Base-by-base conservation (phyloP, 2,329 filamentous ascomycete species). In the Penicillium freii region DNA sequence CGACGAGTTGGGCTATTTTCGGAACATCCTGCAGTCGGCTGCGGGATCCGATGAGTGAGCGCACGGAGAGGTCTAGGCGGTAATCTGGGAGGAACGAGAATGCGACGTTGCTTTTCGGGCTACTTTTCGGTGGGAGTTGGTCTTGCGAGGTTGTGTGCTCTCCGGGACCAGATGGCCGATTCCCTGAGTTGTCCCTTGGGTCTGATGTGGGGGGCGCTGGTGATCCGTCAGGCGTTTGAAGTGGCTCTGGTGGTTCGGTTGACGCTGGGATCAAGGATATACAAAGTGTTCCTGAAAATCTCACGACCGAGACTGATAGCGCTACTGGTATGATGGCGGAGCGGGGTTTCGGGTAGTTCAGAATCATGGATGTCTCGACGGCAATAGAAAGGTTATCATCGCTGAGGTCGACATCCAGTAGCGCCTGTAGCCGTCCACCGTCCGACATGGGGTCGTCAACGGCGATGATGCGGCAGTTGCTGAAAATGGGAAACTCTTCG, bases 401-500 rank as follows among this genome's bases (percentile, higher is more conserved):
- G 75, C 90, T 94, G 57, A 99, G 78, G 73, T 99, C 94, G 36
- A 99, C 92, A 74, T 99, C 94, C 90, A 99, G 96, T 58, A 92
- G 82, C 0, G 94, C 94, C 74, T 99, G 94, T 21, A 99, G 80
- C 39, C 92, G 83, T 0, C 88, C 88, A 23, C 91, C 91, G 52
- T 85, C 84, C 34, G 80, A 79, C 60, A 76, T 77, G 6, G 77
- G 75, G 38, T 80, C 78, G 53, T 80, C 78, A 0, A 97, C 90
- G 2, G 92, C 91, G 59, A 97, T 97, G 54, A 99, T 89, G 58
- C 94, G 87, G 71, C 94, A 97, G 74, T 99, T 99, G 79, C 92
- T 97, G 75, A 99, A 96, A 52, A 99, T 99, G 29, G 94, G 94
- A 63, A 97, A 99, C 68, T 99, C 94, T 68, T 99, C 94, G 31